Base-by-base conservation (phyloP, 2,329 filamentous ascomycete genomes). In the Elsinoe batatas region DNA sequence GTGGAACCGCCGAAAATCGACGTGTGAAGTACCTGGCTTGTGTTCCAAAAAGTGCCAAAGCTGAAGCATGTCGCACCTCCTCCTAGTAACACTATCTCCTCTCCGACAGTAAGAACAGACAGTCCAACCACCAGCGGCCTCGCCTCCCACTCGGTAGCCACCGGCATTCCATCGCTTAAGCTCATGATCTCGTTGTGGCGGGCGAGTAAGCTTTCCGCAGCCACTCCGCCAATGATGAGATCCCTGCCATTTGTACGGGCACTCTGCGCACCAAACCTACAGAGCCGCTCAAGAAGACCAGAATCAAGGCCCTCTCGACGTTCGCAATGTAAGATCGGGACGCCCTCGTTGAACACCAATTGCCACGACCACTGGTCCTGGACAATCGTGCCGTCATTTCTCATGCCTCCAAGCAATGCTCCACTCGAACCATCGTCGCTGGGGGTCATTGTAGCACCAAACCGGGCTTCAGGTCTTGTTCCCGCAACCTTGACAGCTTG, bases 31-130 rank as follows among this genome's bases (percentile, higher is more conserved):
- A 67, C 58, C 11, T 77, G 73, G 1, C 81, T 81, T 32, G 76
- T 75, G 51, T 90, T 91, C 87, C 88, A 94, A 64, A 81, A 90
- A 5, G 87, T 87, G 1, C 90, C 90, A 78, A 95, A 95, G 0
- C 88, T 90, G 72, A 95, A 95, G 67, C 89, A 95, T 0, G 89
- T 88, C 13, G 87, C 88, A 36, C 89, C 91, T 13, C 91, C 91
- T 1, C 89, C 89, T 47, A 86, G 69, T 6, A 94, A 71, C 8
- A 88, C 64, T 2, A 90, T 63, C 15, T 77, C 70, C 30, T 75
- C 63, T 26, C 71, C 71, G 0, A 77, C 70, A 26, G 72, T 65
- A 12, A 79, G 69, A 6, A 78, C 73, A 3, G 82, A 82, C 56
- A 83, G 79, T 1, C 91, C 89, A 51, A 89, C 75, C 50, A 95